Evolutionary conservation across 139 green algal genomes (phyloP).

Genomic region (Nannochloris sp.): DNA sequence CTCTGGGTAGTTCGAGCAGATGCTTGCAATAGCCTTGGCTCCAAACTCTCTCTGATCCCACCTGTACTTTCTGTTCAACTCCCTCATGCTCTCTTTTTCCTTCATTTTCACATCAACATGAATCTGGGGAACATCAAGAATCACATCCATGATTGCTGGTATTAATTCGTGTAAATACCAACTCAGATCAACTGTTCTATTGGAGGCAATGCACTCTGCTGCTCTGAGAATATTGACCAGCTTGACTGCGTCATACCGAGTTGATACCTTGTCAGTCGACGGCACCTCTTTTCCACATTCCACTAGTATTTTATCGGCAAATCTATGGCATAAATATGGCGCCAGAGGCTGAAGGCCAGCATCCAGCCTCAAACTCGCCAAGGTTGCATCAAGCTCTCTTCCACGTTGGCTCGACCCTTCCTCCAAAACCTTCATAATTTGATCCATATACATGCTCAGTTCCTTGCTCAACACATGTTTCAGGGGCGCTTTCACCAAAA

Average conservation of each 20-base stretch:
- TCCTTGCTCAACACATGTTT: conserved; percentile 68
- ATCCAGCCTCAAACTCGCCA: conserved; percentile 16
- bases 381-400: conserved; percentile 2
- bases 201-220: conserved; percentile 49
- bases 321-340: conserved; percentile 73
- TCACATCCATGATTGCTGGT: conserved; percentile 66
- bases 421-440: conserved; percentile 29
- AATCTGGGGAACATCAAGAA: conserved; percentile 50
- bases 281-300: neutral
- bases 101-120: conserved; percentile 5
- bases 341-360: conserved; percentile 65
- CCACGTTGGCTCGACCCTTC: conserved; percentile 4
- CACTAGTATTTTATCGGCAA: conserved; percentile 39
- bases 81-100: neutral
- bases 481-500: conserved; percentile 48
- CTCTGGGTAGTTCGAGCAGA: conserved; percentile 51
- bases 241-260: conserved; percentile 20
- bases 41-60: conserved; percentile 47
- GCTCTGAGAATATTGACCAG: conserved; percentile 32
- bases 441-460: conserved; percentile 65
- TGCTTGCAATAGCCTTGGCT: conserved; percentile 36
- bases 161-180: conserved; percentile 77
- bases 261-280: conserved; percentile 17
- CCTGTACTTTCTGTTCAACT: neutral
- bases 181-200: conserved; percentile 58